Evolutionary conservation across 768 basidiomycete species (phyloP).

Genomic region (Atractiella rhizophila): DNA sequence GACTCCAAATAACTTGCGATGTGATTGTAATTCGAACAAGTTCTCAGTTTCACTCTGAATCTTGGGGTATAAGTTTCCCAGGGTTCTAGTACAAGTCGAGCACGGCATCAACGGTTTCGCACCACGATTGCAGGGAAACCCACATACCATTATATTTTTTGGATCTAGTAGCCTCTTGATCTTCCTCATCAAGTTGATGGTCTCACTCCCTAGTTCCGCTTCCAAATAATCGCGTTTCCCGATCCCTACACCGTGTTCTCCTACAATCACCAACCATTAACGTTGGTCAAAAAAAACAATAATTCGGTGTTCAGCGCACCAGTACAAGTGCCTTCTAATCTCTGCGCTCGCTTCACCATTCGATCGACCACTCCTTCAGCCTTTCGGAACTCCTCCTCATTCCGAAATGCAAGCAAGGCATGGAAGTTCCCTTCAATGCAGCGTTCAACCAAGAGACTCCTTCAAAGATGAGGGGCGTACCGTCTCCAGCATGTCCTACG

Average conservation of each 20-base stretch:
- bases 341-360: slow-evolving; percentile 24
- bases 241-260: slow-evolving; percentile 5
- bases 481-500: slow-evolving; percentile 59
- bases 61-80: too few relatives aligned
- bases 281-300: slow-evolving; percentile 5
- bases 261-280: neutral
- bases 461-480: slow-evolving; percentile 23
- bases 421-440: slow-evolving; percentile 25
- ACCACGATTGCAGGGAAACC: too few relatives aligned
- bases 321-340: slow-evolving; percentile 25
- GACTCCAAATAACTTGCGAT: too few relatives aligned
- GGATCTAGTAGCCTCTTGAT: slow-evolving; percentile 62
- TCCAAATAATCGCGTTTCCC: slow-evolving; percentile 35
- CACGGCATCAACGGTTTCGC: too few relatives aligned
- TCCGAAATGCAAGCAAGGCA: slow-evolving; percentile 21
- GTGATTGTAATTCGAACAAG: too few relatives aligned
- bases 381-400: slow-evolving; percentile 12
- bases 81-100: too few relatives aligned
- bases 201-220: slow-evolving; percentile 58
- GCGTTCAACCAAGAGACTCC: slow-evolving; percentile 10
- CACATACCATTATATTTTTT: slow-evolving; percentile 42
- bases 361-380: slow-evolving; percentile 14
- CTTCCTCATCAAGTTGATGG: slow-evolving; percentile 61
- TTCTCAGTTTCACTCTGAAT: too few relatives aligned
- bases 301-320: slow-evolving; percentile 15